Evolutionary conservation across 2,329 filamentous ascomycete genomes (phyloP), one percentile per base, ranked within the genome.

Genomic region (Myriosclerotinia duriaeana): DNA sequence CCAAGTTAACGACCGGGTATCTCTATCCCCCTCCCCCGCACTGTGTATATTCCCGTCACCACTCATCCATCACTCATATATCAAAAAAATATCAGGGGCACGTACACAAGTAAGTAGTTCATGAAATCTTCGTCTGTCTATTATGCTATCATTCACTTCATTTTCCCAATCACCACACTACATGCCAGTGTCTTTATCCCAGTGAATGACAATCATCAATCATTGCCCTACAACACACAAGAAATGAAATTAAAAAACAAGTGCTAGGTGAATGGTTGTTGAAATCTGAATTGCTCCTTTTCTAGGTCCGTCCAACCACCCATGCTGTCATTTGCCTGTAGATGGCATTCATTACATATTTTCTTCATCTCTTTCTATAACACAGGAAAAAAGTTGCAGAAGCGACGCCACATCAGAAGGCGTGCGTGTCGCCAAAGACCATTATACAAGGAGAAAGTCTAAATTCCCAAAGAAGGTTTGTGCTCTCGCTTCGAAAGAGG

Each of bases 171-270:
- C 52, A 42, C 64, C 52, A 22, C 50, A 59, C 64, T 62, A 50
- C 44, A 50, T 44, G 61, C 50, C 63, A 38, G 40, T 44, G 17
- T 53, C 14, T 50, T 62, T 38, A 58, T 54, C 30, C 26, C 61
- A 22, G 42, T 54, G 38, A 64, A 44, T 61, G 50, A 17, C 48
- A 56, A 52, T 30, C 52, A 38, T 58, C 63, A 54, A 68, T 64
- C 67, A 68, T 67, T 70, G 67, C 61, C 54, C 67, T 40, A 53
- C 67, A 67, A 65, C 65, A 71, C 65, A 70, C 68, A 70, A 69
- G 61, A 52, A 63, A 66, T 55, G 66, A 40, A 26, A 42, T 46
- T 54, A 66, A 30, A 53, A 55, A 30, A n/a, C 20, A 22, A 38
- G 44, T 60, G 38, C 30, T 60, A 50, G 20, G 56, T 60, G n/a